phyloP scores from a whole-genome alignment of 352 stramenopile genomes.

The Globisporangium middletonii region DNA sequence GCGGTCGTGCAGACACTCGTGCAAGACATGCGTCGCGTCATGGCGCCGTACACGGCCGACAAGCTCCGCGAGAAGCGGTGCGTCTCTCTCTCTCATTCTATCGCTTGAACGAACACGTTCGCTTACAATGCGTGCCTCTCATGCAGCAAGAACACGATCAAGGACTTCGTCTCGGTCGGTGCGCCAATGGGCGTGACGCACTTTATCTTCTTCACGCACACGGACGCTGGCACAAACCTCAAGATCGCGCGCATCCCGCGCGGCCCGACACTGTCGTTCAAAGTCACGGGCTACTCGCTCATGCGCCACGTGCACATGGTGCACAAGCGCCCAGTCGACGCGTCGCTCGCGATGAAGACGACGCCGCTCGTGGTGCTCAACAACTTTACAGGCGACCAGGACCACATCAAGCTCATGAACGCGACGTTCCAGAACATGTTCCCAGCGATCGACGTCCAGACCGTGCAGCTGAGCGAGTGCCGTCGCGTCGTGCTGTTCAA shows the following conservation, averaged over 20 bases:
- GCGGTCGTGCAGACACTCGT: conserved; percentile 83
- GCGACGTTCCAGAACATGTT: conserved; percentile 99
- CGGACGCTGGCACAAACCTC: conserved; percentile 91
- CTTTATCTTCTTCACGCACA: conserved; percentile 95
- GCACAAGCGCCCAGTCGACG: conserved; percentile 89
- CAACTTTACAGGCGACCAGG: conserved; percentile 94
- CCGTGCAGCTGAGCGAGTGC: conserved; percentile 93
- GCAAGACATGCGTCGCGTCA: conserved; percentile 91
- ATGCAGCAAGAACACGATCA: conserved; percentile 81
- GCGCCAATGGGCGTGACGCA: conserved; percentile 94
- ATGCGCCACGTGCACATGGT: conserved; percentile 90
- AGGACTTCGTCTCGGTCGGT: conserved; percentile 90
- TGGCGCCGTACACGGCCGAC: conserved; percentile 93
- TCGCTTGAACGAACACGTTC: background rate
- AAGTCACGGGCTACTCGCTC: conserved; percentile 87
- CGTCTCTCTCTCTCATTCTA: background rate
- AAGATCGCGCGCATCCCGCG: conserved; percentile 91
- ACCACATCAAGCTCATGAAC: conserved; percentile 93
- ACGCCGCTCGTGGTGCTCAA: conserved; percentile 97
- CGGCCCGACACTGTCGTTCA: conserved; percentile 95
- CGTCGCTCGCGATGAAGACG: conserved; percentile 80
- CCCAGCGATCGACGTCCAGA: conserved; percentile 96
- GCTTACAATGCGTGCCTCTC: background rate
- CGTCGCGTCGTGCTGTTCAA: conserved; percentile 97
- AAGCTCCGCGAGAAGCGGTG: conserved; percentile 87